Percentiles rank a stretch among this genome's conserved stretches.
These are phyloP conservation scores for Mucor plumbeus DNA, from an alignment of 371 early-diverging fungal genomes.

Conservation along the genomic window DNA sequence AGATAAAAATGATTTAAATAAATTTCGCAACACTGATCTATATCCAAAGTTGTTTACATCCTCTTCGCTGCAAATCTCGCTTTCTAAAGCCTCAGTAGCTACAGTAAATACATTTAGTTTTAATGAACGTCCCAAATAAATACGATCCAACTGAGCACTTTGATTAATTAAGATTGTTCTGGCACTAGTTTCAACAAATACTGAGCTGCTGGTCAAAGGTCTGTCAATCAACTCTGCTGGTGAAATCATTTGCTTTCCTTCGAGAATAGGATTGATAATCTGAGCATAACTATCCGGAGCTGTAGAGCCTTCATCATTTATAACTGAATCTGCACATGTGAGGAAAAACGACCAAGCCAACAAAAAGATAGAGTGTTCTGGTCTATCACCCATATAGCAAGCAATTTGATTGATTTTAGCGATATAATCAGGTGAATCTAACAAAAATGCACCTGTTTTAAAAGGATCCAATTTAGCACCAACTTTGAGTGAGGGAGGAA, in stretches of 20 bases:
- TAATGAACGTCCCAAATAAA: conserved; percentile 41
- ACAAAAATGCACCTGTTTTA: not conserved
- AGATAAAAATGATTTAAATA: conserved; percentile 40
- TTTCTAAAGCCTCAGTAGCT: conserved; percentile 22
- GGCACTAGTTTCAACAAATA: not conserved
- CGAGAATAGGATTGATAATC: conserved; percentile 19
- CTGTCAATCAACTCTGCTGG: conserved; percentile 22
- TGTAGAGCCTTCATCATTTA: conserved; percentile 4
- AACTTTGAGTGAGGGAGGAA: conserved; percentile 8
- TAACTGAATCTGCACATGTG: conserved; percentile 19
- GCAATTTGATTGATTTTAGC: conserved; percentile 39
- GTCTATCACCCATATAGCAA: conserved; percentile 32
- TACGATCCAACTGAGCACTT: conserved; percentile 27
- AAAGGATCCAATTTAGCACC: conserved; percentile 14
- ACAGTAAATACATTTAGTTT: conserved; percentile 40
- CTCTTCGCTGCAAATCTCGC: conserved; percentile 34
- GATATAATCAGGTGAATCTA: conserved; percentile 30
- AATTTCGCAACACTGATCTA: conserved; percentile 24
- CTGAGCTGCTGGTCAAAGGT: conserved; percentile 23
- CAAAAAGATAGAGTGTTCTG: conserved; percentile 37
- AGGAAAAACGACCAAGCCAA: conserved; percentile 54
- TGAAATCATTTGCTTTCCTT: conserved; percentile 20
- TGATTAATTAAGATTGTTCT: conserved; percentile 27
- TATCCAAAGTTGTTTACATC: conserved; percentile 40
- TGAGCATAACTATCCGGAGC: conserved; percentile 20